These are phyloP conservation scores for Petrea volubilis DNA, from an alignment of 257 asterid genomes.

Conservation along the genomic window DNA sequence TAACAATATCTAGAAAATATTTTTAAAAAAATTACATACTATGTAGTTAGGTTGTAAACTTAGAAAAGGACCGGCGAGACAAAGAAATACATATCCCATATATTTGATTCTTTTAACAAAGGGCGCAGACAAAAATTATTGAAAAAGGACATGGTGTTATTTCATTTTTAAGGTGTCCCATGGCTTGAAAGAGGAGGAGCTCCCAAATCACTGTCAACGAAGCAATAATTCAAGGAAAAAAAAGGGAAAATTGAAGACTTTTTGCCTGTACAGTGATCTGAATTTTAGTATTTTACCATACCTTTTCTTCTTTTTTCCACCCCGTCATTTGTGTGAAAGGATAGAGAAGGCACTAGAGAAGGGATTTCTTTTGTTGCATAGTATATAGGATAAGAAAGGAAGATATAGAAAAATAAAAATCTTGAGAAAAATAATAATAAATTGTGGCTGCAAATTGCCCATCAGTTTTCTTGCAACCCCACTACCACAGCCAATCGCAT, in stretches of 20 bases:
- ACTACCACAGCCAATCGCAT: constrained; percentile 37
- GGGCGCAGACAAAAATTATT: background rate
- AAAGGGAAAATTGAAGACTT: background rate
- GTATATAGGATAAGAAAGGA: constrained; percentile 34
- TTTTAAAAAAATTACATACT: too few relatives aligned
- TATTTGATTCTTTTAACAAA: background rate
- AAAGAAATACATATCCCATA: too few relatives aligned
- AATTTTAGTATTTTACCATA: background rate
- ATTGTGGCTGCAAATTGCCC: constrained; percentile 58
- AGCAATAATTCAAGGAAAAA: constrained; percentile 3
- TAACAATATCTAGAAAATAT: too few relatives aligned
- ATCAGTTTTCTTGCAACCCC: constrained; percentile 41
- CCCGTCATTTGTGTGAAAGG: constrained; percentile 30
- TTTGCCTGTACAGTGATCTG: background rate
- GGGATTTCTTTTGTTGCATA: constrained; percentile 26
- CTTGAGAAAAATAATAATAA: constrained; percentile 36
- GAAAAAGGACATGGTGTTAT: background rate
- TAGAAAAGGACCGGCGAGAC: too few relatives aligned
- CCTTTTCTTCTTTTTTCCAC: constrained; percentile 27
- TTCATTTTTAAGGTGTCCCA: background rate
- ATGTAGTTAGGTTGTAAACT: too few relatives aligned
- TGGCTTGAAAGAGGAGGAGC: background rate
- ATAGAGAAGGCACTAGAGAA: constrained; percentile 31
- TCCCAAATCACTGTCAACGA: constrained; percentile 14
- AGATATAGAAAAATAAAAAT: constrained; percentile 14